A percentile compares a stretch with the other conserved stretches of the same genome.
Conservation (phyloP, 139 green algal genomes). For the Volvox africanus region DNA sequence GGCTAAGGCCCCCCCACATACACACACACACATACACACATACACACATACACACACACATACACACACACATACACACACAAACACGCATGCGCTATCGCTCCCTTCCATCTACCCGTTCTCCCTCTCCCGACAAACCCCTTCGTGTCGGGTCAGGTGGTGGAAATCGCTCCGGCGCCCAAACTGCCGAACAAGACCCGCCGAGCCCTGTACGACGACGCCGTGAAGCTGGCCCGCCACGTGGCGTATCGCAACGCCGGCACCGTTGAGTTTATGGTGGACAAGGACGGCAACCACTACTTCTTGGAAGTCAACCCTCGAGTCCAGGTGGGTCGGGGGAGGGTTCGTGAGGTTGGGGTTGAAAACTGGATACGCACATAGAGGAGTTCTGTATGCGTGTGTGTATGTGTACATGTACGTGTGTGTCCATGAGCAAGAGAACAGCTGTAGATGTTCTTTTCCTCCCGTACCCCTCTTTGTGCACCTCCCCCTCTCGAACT, state of each 20-base stretch:
- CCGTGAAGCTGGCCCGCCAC: conserved; percentile 82
- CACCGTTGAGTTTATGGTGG: conserved; percentile 99
- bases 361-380: background rate
- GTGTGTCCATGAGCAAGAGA: too few species aligned
- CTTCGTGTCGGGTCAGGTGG: conserved; percentile 57
- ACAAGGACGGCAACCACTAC: conserved; percentile 91
- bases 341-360: background rate
- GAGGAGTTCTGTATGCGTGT: too few species aligned
- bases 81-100: too few species aligned
- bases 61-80: too few species aligned
- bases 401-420: too few species aligned
- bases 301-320: conserved; percentile 99
- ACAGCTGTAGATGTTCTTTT: background rate
- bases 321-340: conserved; percentile 77
- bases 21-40: too few species aligned
- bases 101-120: too few species aligned
- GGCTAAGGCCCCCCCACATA: too few species aligned
- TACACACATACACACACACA: too few species aligned
- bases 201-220: conserved; percentile 75
- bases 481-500: background rate
- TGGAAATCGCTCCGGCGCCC: conserved; percentile 90
- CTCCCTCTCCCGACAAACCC: too few species aligned
- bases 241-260: conserved; percentile 88
- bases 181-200: conserved; percentile 67
- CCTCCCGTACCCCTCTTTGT: background rate